Evolutionary conservation across 305 asterid species (phyloP), one percentile per base, ranked within the genome.

Genomic region (Fraxinus baroniana): DNA sequence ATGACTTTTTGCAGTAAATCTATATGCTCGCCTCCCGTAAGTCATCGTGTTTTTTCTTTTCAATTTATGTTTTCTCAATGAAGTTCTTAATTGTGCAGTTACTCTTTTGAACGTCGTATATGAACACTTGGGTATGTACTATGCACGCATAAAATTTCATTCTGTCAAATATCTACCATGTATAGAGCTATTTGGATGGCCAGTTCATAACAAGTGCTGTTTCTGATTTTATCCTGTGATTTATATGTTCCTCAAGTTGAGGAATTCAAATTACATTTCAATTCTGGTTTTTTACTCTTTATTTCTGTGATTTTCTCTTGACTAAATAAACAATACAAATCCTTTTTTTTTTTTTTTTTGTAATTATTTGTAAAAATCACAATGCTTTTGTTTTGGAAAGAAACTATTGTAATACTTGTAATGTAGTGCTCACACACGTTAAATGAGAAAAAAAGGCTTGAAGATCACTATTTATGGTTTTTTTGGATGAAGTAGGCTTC

Each of bases 1-100:
- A 87, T 91, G 90, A 88, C 89, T 70, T 89, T 91, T 86, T 86
- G 93, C 92, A 87, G 91, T 55, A 93, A 91, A 88, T 90, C 94
- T 78, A 17, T 88, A 80, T 80, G 86, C 91, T 86, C 94, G 7
- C 81, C 92, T 83, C 97, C 98, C 1, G 98, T 94, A 81, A 90
- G 95, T 79, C 68, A 62, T 32, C 60, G 9, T 55, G 78, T 41
- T 77, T 79, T 80, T 39, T 39, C 64, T 68, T 49, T 35, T 85
- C 32, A 44, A 44, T 20, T 80, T 33, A 13, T n/a, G 15, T 71
- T 60, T 68, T 55, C 36, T 71, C 8, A 66, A 10, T 75, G 13
- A 20, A 26, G 37, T 77, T 36, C 74, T 5, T 41, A 57, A 80
- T 62, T 55, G 13, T 76, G 60, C 55, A 33, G 17, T 78, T 71